Base-by-base conservation (phyloP, 805 yeast species). In the Starmerella bombicola region DNA sequence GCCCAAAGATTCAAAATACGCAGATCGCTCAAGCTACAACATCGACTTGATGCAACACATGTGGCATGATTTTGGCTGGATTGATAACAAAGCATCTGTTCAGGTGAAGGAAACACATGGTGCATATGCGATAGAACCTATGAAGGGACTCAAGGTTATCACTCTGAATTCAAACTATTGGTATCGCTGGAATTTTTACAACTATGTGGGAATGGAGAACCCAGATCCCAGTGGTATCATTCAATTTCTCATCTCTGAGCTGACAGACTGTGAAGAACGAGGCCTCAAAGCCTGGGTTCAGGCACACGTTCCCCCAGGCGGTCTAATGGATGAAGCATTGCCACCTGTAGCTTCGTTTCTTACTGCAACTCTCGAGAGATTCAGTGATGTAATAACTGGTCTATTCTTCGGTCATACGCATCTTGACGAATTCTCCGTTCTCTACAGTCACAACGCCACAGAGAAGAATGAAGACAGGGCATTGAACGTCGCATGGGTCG, bases 401-500 rank as follows among this genome's bases (percentile, higher is more conserved):
- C 63, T 76, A 23, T 78, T 78, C 64, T 76, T 69, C 55, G 86
- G 85, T 20, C 82, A 77, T 53, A 75, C 81, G 4, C 85, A 78
- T 52, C 62, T 64, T 48, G 86, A 78, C 58, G 79, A 77, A 57
- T 78, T 78, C 63, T 67, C 71, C 40, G 61, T 78, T 5, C 59
- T 74, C 34, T 77, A 76, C 52, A 68, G 69, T 3, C 60, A 67
- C 19, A 67, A 68, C 50, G 70, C 68, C 21, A 52, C 61, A n/a
- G 60, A 58, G 44, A 63, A 65, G 40, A 59, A 65, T 19, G 64
- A 64, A 26, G 69, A 64, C 4, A 61, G 62, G 26, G 75, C 72
- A 4, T 49, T 76, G 25, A 68, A 69, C 49, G 67, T 72, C 61
- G 77, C 79, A 1, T 77, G 78, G 76, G 67, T 78, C 42, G 68